Conservation (phyloP, 164 flowering plant species). For the Houttuynia cordata region DNA sequence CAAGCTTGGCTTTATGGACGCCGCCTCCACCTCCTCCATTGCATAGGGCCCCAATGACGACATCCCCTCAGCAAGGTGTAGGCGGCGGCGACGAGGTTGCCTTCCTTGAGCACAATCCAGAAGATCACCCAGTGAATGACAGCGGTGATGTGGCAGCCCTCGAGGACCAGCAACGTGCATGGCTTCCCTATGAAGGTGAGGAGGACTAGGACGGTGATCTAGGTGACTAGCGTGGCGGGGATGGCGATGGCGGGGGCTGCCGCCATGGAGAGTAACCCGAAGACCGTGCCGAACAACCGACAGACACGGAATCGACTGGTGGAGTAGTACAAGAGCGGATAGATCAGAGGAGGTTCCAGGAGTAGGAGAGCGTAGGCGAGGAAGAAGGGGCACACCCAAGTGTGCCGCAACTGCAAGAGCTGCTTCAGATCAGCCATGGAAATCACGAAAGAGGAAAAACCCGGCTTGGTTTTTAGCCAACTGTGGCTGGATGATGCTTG, state of each 20-base stretch:
- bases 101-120: slow-evolving; percentile 29
- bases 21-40: no score
- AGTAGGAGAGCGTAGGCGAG: slow-evolving; percentile 13
- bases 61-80: slow-evolving; percentile 34
- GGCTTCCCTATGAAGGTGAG: slow-evolving; percentile 60
- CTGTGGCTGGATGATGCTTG: neutral
- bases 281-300: slow-evolving; percentile 11
- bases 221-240: slow-evolving; percentile 55
- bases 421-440: slow-evolving; percentile 1
- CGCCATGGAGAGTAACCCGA: slow-evolving; percentile 16
- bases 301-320: neutral
- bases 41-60: no score
- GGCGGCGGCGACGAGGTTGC: slow-evolving; percentile 26
- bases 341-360: slow-evolving; percentile 16
- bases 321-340: slow-evolving; percentile 12
- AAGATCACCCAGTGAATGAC: slow-evolving; percentile 38
- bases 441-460: neutral
- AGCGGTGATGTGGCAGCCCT: slow-evolving; percentile 48
- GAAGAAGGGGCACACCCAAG: slow-evolving; percentile 11
- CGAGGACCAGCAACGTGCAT: slow-evolving; percentile 35
- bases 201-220: slow-evolving; percentile 70
- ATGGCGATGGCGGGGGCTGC: slow-evolving; percentile 30
- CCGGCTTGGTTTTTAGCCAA: no score
- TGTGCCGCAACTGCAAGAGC: slow-evolving; percentile 2
- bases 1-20: no score